Evolutionary conservation across 768 basidiomycete species (phyloP).

Genomic region (Strobilomyces echinocephalus): DNA sequence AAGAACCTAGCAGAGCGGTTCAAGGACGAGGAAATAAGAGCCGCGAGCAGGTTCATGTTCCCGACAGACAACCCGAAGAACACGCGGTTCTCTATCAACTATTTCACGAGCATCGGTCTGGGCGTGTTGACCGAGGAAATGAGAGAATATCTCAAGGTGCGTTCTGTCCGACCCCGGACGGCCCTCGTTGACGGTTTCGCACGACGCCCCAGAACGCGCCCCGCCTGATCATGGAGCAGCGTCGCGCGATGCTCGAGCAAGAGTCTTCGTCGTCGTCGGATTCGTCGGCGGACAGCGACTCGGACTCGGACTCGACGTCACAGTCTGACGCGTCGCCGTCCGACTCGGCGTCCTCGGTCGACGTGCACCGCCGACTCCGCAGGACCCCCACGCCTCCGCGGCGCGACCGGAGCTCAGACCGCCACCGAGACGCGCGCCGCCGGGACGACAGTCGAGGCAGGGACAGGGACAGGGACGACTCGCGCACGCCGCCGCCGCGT

Average conservation of each 20-base stretch:
- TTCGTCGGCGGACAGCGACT: slow-evolving; percentile 29
- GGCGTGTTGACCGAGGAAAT: slow-evolving; percentile 92
- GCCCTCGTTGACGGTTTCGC: slow-evolving; percentile 3
- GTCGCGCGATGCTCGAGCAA: slow-evolving; percentile 80
- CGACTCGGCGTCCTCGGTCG: slow-evolving; percentile 35
- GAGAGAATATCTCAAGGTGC: slow-evolving; percentile 90
- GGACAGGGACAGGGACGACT: slow-evolving; percentile 13
- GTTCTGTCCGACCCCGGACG: slow-evolving; percentile 22
- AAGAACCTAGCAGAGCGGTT: slow-evolving; percentile 85
- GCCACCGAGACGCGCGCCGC: slow-evolving; percentile 14
- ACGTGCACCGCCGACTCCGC: slow-evolving; percentile 24
- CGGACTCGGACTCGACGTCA: slow-evolving; percentile 33
- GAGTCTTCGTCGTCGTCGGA: slow-evolving; percentile 43
- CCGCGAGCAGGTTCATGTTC: slow-evolving; percentile 81
- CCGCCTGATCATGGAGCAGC: slow-evolving; percentile 88
- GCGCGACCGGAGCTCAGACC: slow-evolving; percentile 21
- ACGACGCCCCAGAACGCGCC: slow-evolving; percentile 90
- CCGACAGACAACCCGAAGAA: slow-evolving; percentile 95
- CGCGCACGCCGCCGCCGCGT: slow-evolving; percentile 32
- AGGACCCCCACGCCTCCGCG: slow-evolving; percentile 33
- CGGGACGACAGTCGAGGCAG: slow-evolving; percentile 21
- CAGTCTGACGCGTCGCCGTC: slow-evolving; percentile 38
- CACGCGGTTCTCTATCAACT: slow-evolving; percentile 94
- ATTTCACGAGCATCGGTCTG: slow-evolving; percentile 92
- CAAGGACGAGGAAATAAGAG: slow-evolving; percentile 76